Conservation (phyloP, 345 rosid species). For the Punica granatum region DNA sequence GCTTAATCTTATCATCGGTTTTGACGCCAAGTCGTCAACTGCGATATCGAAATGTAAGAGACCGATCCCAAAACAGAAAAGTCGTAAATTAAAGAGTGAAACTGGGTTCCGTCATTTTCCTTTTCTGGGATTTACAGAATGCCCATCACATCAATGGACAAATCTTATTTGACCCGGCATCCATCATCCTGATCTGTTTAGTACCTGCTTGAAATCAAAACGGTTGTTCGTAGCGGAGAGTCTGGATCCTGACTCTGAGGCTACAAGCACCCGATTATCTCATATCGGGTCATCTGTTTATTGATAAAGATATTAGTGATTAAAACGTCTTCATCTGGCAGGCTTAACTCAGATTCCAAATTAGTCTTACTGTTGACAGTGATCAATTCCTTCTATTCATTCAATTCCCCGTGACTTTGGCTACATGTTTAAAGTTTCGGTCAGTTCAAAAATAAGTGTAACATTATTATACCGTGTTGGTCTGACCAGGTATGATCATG, state of each 20-base stretch:
- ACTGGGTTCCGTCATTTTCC: too few species aligned
- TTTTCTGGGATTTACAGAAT: not conserved
- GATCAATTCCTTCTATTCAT: too few species aligned
- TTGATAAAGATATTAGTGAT: too few species aligned
- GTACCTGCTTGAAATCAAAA: not conserved
- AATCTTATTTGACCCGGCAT: not conserved
- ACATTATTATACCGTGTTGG: not conserved
- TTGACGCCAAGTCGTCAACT: conserved; percentile 73
- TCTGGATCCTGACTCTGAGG: not conserved
- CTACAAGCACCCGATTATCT: not conserved
- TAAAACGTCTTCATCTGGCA: not conserved
- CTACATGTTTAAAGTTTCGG: too few species aligned
- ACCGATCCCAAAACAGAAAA: not conserved
- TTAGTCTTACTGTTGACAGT: too few species aligned
- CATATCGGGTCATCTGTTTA: too few species aligned
- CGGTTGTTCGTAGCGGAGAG: not conserved
- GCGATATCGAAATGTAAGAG: conserved; percentile 75
- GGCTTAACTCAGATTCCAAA: too few species aligned
- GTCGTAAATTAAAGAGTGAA: too few species aligned
- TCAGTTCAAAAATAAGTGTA: not conserved
- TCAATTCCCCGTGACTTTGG: too few species aligned
- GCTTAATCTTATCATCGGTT: conserved; percentile 73
- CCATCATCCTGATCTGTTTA: not conserved
- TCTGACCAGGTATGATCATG: conserved; percentile 70
- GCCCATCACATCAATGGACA: not conserved